These are phyloP conservation scores for Arxiozyma slooffiae DNA, from an alignment of 1,139 yeast genomes.

Conservation along the genomic window DNA sequence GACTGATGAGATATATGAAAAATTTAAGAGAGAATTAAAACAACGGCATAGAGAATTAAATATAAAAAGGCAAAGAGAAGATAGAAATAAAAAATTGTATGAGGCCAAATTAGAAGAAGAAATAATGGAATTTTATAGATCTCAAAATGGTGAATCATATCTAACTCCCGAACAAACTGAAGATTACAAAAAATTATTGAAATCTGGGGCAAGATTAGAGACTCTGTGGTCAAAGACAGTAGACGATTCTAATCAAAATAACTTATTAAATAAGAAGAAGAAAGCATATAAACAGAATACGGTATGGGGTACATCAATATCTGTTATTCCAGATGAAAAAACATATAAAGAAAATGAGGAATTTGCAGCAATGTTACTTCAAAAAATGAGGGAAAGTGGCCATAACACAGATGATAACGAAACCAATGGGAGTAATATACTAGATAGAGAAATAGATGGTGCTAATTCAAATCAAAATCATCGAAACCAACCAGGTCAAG, in stretches of 20 bases:
- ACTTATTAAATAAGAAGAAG: constrained; percentile 1
- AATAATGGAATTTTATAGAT: constrained; percentile 46
- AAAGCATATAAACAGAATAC: constrained; percentile 33
- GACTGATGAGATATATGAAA: constrained; percentile 43
- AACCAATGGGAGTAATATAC: not conserved
- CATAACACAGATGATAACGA: not conserved
- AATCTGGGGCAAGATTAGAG: constrained; percentile 9
- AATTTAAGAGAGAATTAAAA: constrained; percentile 50
- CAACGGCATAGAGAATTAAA: constrained; percentile 48
- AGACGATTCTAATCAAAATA: not conserved
- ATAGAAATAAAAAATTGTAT: constrained; percentile 50
- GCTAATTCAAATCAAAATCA: not conserved
- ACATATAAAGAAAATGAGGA: constrained; percentile 22
- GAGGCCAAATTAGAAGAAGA: constrained; percentile 52
- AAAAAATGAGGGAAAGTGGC: constrained; percentile 13
- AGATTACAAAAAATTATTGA: constrained; percentile 8
- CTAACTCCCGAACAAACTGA: constrained; percentile 2
- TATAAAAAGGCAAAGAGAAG: constrained; percentile 54
- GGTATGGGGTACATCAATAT: constrained; percentile 55
- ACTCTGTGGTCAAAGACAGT: constrained; percentile 11
- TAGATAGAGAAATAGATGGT: not conserved
- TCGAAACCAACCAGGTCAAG: not conserved
- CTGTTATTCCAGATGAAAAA: constrained; percentile 28
- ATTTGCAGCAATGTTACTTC: constrained; percentile 25
- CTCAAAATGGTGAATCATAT: constrained; percentile 39